Percentiles rank a stretch among this genome's conserved stretches.
Conservation (phyloP, 1,139 yeast species). For the Blastobotrys buckinghamii region DNA sequence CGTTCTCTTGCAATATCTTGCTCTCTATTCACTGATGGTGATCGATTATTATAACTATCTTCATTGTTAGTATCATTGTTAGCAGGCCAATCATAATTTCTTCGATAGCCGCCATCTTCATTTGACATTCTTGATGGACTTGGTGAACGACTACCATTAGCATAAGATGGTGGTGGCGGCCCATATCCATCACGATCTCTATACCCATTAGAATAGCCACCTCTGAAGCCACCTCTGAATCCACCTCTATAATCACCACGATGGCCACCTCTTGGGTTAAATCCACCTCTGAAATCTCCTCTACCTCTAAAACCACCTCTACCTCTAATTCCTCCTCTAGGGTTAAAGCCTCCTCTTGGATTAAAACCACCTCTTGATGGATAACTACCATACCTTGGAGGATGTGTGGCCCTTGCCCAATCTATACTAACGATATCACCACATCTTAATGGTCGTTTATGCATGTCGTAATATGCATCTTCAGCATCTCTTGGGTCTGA, state of each 20-base stretch:
- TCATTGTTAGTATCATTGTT: not conserved
- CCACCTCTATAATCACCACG: not conserved
- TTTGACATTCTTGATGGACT: not conserved
- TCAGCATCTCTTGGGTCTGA: slow-evolving; percentile 56
- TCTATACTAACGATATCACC: slow-evolving; percentile 25
- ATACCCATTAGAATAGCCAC: not conserved
- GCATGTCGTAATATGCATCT: slow-evolving; percentile 48
- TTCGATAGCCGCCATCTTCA: not conserved
- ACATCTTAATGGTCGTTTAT: slow-evolving; percentile 28
- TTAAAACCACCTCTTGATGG: not conserved
- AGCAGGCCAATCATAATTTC: not conserved
- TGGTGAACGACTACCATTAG: not conserved
- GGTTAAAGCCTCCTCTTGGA: not conserved
- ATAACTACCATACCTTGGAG: too few relatives aligned
- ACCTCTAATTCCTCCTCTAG: not conserved
- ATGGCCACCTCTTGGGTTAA: too few relatives aligned
- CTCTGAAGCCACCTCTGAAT: not conserved
- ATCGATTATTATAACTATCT: not conserved
- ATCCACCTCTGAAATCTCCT: not conserved
- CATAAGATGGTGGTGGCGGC: too few relatives aligned
- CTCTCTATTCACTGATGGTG: too few relatives aligned
- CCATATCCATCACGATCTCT: not conserved
- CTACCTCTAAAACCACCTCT: not conserved
- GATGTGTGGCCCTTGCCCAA: slow-evolving; percentile 18
- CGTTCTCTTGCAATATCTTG: not conserved